Evolutionary conservation across 345 rosid species (phyloP).

Genomic region (Eucalyptus regnans): DNA sequence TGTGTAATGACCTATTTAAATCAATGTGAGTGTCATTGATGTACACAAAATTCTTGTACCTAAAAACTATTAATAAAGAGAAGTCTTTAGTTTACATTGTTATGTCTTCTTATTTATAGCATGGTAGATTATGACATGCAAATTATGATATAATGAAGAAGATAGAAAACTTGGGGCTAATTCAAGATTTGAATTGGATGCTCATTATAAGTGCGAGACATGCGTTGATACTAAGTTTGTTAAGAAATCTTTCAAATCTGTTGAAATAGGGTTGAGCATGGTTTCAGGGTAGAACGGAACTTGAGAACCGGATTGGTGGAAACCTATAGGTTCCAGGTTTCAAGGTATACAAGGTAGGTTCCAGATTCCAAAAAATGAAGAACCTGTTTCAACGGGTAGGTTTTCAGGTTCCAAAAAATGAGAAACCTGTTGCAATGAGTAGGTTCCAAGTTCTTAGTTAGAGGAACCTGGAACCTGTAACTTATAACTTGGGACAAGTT

Average conservation of each 20-base stretch:
- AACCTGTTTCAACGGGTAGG: too few relatives aligned
- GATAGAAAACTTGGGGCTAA: neutral
- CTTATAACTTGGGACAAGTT: too few relatives aligned
- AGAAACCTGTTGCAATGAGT: too few relatives aligned
- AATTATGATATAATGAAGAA: neutral
- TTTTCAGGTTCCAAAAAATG: too few relatives aligned
- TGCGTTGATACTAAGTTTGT: neutral
- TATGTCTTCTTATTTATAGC: neutral
- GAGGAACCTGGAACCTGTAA: too few relatives aligned
- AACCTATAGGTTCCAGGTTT: rapidly evolving
- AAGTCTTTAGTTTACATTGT: neutral
- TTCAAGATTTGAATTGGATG: neutral
- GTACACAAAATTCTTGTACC: rapidly evolving
- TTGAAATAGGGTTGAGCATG: too few relatives aligned
- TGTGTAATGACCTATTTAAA: neutral
- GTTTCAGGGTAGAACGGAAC: too few relatives aligned
- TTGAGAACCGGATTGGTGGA: rapidly evolving
- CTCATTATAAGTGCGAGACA: neutral
- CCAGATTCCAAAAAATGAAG: too few relatives aligned
- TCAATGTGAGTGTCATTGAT: too few relatives aligned
- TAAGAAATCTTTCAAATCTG: too few relatives aligned
- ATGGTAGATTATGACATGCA: neutral
- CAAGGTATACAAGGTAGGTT: too few relatives aligned
- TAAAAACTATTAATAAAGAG: neutral
- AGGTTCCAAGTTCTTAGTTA: too few relatives aligned